Base-by-base conservation (phyloP, 2,329 filamentous ascomycete species). In the Phaeosphaeria sp. region DNA sequence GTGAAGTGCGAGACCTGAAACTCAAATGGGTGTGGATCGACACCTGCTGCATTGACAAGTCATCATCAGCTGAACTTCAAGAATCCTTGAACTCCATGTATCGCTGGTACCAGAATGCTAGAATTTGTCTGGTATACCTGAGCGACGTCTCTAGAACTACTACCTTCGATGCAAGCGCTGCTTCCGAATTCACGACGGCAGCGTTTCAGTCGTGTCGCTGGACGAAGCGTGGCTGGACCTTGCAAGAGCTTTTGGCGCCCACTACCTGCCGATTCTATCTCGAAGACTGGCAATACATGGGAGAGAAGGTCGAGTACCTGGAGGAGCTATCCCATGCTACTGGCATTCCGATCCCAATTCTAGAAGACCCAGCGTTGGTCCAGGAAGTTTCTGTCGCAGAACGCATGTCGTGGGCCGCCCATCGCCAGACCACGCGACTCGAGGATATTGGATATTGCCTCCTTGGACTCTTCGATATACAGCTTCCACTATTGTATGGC, bases 361-460 rank as follows among this genome's bases (percentile, higher is more conserved):
- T 70, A 1, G 65, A 69, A n/a, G 65, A 66, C 2, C 53, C 60
- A 17, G 49, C 60, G 13, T 53, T 58, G 6, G 24, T 63, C 9
- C 60, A 55, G 21, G 64, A 70, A 25, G 57, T 67, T 2, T 69
- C 68, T 0, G 55, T 73, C 3, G 70, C 68, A 3, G 60, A 72
- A 39, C 58, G 70, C 11, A 72, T 73, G 67, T 68, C 67, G 1
- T 76, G 74, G 74, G 67, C 67, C 8, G 62, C 61, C 17, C 44
- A 58, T 18, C 67, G 74, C 13, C 25, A 68, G 18, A 73, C 71
- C 1, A 74, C 67, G 9, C 64, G 67, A 6, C 43, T 64, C 3
- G 72, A 74, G 51, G 72, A 74, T 49, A 57, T 56, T 1, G 72
- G 69, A n/a, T 74, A 74, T 30, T 69, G 64, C 25, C 49, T 74